Evolutionary conservation across 2,329 filamentous ascomycete genomes (phyloP).

Genomic region (Penicillium concentricum): DNA sequence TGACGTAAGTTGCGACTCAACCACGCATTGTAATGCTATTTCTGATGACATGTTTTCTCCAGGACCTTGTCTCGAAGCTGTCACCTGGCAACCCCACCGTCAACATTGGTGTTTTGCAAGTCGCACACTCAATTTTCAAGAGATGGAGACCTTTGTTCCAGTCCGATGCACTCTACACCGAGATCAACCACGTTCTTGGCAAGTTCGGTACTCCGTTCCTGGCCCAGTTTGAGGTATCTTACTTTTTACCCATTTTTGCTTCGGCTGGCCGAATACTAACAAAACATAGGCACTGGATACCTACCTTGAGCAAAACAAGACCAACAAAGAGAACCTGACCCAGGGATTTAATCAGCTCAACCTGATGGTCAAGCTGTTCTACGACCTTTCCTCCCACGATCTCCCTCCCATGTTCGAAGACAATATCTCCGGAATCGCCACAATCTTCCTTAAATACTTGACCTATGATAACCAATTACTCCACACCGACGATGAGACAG

Average conservation of each 20-base stretch:
- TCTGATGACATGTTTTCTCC: conserved; percentile 3
- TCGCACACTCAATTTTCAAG: conserved; percentile 97
- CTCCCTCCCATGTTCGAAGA: conserved; percentile 93
- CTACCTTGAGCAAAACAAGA: conserved; percentile 69
- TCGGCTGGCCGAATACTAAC: conserved; percentile 12
- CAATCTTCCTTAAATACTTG: conserved; percentile 87
- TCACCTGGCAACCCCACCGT: conserved; percentile 76
- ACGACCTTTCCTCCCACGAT: conserved; percentile 97
- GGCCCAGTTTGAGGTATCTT: conserved; percentile 67
- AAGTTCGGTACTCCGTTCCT: conserved; percentile 85
- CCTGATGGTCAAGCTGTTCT: conserved; percentile 85
- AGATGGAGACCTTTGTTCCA: conserved; percentile 92
- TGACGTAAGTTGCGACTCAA: conserved; percentile 54
- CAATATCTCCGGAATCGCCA: conserved; percentile 72
- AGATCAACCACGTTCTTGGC: conserved; percentile 91
- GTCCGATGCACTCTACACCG: conserved; percentile 86
- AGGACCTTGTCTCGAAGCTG: conserved; percentile 86
- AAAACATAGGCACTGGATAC: conserved; percentile 45
- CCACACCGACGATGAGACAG: conserved; percentile 82
- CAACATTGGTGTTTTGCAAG: conserved; percentile 93
- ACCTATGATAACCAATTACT: conserved; percentile 82
- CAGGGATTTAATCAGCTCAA: conserved; percentile 83
- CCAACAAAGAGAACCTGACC: conserved; percentile 71
- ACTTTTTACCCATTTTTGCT: background rate
- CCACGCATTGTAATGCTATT: background rate